Base-by-base conservation (phyloP, 1,139 yeast genomes). In the Suhomyces terraborum region DNA sequence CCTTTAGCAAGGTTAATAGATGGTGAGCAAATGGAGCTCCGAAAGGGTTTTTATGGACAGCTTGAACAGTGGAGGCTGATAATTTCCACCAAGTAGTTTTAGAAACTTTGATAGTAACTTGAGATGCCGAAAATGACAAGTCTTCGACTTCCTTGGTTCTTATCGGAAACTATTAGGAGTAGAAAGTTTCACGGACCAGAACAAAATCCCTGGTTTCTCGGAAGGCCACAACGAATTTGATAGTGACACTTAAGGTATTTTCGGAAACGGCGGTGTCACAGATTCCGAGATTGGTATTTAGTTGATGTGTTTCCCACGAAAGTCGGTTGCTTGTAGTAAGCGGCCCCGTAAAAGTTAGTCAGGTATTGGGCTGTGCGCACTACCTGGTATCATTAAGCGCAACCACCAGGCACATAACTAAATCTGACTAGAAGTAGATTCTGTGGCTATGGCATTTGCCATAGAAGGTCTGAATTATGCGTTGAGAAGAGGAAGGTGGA, bases 281-380 rank as follows among this genome's bases (percentile, higher is more conserved):
- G 16, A 24, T 6, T 24, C 8, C 3, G 27, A 4, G 6, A 12
- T 8, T 12, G 27, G 5, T 8, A 16, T 24, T 24, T 2, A 6
- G 27, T 12, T 12, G 8, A 24, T 3, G 16, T 21, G 24, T 2
- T 22, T 14, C 6, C 19, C 14, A 16, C 28, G 12, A 22, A 23
- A 12, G 13, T 23, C 20, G 29, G 38, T 28, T 35, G 31, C 38
- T 35, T 27, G 21, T 27, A 25, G 27, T 27, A 21, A 35, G 20
- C 21, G 38, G 38, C 37, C 37, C 37, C 37, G 35, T 20, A 34
- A 38, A 38, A 18, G 35, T 36, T 34, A 38, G 42, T 39, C 42
- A 39, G 42, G 30, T 25, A 34, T 39, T 39, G 21, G 35, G 13
- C 22, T 16, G 5, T 8, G 18, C 14, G 17, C 40, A 37, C 40